These are phyloP conservation scores for Isoetes taiwanensis DNA, from an alignment of 75 land plant species.

Conservation along the genomic window DNA sequence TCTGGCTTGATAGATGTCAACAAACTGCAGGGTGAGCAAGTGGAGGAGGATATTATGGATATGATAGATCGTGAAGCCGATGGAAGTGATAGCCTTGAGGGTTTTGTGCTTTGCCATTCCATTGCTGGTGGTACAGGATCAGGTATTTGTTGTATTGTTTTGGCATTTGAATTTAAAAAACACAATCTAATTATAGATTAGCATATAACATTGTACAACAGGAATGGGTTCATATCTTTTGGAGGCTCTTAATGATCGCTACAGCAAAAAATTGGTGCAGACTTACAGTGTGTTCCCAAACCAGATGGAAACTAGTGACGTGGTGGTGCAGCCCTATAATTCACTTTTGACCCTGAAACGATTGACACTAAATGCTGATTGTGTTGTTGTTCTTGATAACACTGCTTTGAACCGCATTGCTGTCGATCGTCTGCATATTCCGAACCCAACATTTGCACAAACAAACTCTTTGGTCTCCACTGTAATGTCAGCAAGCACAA, in stretches of 20 bases:
- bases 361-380: conserved; percentile 3
- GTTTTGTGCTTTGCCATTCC: conserved; percentile 1
- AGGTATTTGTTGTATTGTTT: neutral
- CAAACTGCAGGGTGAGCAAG: conserved; percentile 6
- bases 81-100: conserved; percentile 5
- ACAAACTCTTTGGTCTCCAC: conserved; percentile 6
- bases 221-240: conserved; percentile 3
- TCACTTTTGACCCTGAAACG: conserved; percentile 3
- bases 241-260: conserved; percentile 1
- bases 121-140: conserved; percentile 8
- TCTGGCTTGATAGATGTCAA: too few species aligned
- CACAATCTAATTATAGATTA: neutral
- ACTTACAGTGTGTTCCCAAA: conserved; percentile 8
- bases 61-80: conserved; percentile 6
- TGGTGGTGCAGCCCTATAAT: conserved; percentile 4
- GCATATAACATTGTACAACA: too few species aligned
- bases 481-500: conserved; percentile 3
- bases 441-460: conserved; percentile 6
- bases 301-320: conserved; percentile 8
- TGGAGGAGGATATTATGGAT: conserved; percentile 8
- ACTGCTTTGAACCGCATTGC: conserved; percentile 7
- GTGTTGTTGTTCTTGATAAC: conserved; percentile 5
- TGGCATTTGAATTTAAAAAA: too few species aligned
- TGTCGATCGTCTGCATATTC: conserved; percentile 2
- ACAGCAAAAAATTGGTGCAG: conserved; percentile 5